Evolutionary conservation across 768 basidiomycete species (phyloP), one percentile per base, ranked within the genome.

Genomic region (Leccinum broughii): DNA sequence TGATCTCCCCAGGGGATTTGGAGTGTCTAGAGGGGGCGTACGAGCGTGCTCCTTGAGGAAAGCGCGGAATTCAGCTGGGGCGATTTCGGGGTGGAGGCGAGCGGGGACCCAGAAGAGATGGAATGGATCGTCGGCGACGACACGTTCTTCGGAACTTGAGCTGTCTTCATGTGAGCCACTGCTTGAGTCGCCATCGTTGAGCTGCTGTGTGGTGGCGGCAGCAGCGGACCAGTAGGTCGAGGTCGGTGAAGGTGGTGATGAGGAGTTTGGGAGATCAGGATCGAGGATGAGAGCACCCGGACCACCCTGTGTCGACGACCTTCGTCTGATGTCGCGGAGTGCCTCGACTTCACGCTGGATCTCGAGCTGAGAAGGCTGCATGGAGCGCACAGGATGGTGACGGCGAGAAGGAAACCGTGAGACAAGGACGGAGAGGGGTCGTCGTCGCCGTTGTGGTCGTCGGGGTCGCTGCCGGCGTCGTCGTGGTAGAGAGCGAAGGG

Each of bases 21-120:
- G 71, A 63, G 78, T 84, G 62, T 85, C 86, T 28, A 80, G 74
- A 39, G 83, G 74, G 50, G 83, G 81, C 8, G 82, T 75, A 61
- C 88, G 84, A 11, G 94, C 84, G 77, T 98, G 97, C 67, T 96
- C 92, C 73, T 95, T 92, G 66, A 99, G 85, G 72, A 99, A 98
- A 11, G 88, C 90, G 55, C 93, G 85, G 75, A 99, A 99, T 75
- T 98, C 95, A 51, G 87, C 90, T 24, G 97, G 97, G 0, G 95
- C 96, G 69, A 99, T 92, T 79, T 99, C 97, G 32, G 97, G 97
- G 72, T 98, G 97, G 37, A 98, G 80, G 59, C 89, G 85, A 15
- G 97, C 97, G 56, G 97, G 97, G 30, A 99, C 94, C 97, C 97
- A 99, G 81, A 98, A 98, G 64, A 98, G 85, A 75, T 93, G 90